Evolutionary conservation across 768 basidiomycete species (phyloP), one percentile per base, ranked within the genome.

Genomic region (Daedalea quercina): DNA sequence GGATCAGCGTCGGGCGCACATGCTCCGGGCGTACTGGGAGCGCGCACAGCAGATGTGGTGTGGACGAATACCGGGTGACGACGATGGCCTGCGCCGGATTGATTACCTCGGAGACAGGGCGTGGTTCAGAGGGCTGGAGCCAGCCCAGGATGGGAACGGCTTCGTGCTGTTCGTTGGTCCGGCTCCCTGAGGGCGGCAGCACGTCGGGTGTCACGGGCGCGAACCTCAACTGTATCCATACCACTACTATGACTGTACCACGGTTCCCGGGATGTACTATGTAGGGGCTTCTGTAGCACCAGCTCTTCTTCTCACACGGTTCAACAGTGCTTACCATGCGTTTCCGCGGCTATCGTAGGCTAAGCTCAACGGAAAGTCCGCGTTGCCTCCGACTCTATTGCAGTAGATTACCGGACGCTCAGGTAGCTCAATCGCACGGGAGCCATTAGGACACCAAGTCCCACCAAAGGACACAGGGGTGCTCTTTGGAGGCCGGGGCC

Each of bases 61-160:
- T 34, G 63, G 69, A 53, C 63, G 67, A 37, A 67, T 9, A 12
- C 50, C 53, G 6, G 54, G 52, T 20, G 35, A 34, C 13, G 59
- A 60, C 25, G 67, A 70, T 31, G 70, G 70, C 8, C 24, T 73
- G 44, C 61, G 68, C 23, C 54, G 72, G 25, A 57, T 77, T 9
- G 80, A 82, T 62, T 76, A 77, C 43, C 66, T 82, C 50, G 79
- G 77, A 3, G 73, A 72, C 33, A 64, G 70, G 49, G 66, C 71
- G 49, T 70, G 72, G 63, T 82, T 82, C 59, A 66, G 78, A 52
- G 81, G 81, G 11, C 64, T 83, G 34, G 77, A 77, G 57, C 76
- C 79, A 3, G 73, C 73, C 51, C 69, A 73, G 24, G 71, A 75
- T 53, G 70, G 69, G 20, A 72, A 76, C 23, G 78, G 77, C 9